phyloP scores from a whole-genome alignment of 768 basidiomycete species.

The Agaricus blazei region DNA sequence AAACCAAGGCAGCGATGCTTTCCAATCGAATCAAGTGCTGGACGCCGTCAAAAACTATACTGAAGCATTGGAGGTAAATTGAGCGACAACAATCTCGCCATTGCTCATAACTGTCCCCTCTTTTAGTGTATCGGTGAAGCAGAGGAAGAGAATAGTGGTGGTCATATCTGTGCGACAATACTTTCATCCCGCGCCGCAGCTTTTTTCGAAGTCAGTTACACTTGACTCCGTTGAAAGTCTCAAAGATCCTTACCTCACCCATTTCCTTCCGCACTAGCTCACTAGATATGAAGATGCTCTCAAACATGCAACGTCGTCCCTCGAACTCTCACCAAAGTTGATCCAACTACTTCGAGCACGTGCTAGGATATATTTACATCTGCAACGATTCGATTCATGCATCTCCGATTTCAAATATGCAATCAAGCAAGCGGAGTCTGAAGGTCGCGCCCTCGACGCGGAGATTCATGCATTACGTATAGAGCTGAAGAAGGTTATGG shows the following conservation, averaged over 20 bases:
- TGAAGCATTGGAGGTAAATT: constrained; percentile 61
- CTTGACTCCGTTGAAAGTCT: too few species aligned
- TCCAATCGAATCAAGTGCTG: constrained; percentile 53
- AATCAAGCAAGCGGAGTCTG: constrained; percentile 63
- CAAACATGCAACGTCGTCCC: constrained; percentile 62
- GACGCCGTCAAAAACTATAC: constrained; percentile 69
- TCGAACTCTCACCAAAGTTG: constrained; percentile 54
- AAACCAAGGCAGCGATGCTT: constrained; percentile 77
- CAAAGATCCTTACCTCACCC: too few species aligned
- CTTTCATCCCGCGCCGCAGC: constrained; percentile 84
- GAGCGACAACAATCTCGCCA: background rate
- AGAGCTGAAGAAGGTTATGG: constrained; percentile 80
- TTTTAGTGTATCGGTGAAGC: constrained; percentile 59
- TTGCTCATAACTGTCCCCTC: background rate
- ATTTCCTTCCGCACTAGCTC: constrained; percentile 35
- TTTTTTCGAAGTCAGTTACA: constrained; percentile 53
- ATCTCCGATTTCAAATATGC: constrained; percentile 78
- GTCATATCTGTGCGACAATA: constrained; percentile 74
- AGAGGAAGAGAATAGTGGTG: constrained; percentile 73
- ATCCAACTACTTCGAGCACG: constrained; percentile 88
- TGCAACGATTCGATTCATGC: constrained; percentile 69
- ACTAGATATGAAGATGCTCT: constrained; percentile 65
- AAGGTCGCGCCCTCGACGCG: constrained; percentile 47
- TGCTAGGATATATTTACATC: constrained; percentile 69
- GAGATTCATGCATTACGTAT: constrained; percentile 57